Conservation (phyloP, 106 monocot genomes). For the Posidonia australis region DNA sequence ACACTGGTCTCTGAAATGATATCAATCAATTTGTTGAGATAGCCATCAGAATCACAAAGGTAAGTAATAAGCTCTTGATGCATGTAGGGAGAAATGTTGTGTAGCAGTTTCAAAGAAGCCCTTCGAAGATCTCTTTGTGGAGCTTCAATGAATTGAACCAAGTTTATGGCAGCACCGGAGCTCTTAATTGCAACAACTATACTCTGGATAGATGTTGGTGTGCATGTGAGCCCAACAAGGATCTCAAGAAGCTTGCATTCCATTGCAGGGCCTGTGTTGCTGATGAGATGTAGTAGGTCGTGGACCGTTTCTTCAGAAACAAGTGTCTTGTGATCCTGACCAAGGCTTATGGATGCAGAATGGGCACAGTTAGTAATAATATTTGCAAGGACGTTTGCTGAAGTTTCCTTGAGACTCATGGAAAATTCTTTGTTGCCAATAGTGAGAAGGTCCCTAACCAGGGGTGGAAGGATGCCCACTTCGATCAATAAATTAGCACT, state of each 20-base stretch:
- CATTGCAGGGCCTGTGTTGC: constrained; percentile 87
- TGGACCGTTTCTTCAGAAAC: constrained; percentile 78
- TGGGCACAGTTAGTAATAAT: constrained; percentile 7
- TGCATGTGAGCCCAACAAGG: constrained; percentile 69
- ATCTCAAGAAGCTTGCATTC: constrained; percentile 77
- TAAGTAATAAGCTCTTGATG: constrained; percentile 59
- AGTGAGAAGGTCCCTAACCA: constrained; percentile 13
- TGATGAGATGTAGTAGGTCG: constrained; percentile 85
- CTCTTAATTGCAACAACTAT: constrained; percentile 71
- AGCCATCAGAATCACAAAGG: constrained; percentile 39
- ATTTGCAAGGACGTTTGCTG: constrained; percentile 26
- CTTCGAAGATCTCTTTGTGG: constrained; percentile 66
- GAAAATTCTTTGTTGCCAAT: constrained; percentile 14
- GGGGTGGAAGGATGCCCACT: constrained; percentile 21
- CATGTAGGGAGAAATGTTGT: constrained; percentile 73
- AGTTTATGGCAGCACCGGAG: constrained; percentile 68
- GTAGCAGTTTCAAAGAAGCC: constrained; percentile 65
- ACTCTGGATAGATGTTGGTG: constrained; percentile 30
- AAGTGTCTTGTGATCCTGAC: constrained; percentile 33
- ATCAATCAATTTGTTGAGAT: constrained; percentile 43
- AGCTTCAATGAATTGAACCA: constrained; percentile 81
- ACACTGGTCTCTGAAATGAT: constrained; percentile 52
- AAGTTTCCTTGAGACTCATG: constrained; percentile 16
- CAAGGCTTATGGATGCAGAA: constrained; percentile 38
- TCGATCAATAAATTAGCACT: constrained; percentile 13